Evolutionary conservation across 176 grass and related monocot species (phyloP), one percentile per base, ranked within the genome.

Genomic region (Oryza meyeriana): DNA sequence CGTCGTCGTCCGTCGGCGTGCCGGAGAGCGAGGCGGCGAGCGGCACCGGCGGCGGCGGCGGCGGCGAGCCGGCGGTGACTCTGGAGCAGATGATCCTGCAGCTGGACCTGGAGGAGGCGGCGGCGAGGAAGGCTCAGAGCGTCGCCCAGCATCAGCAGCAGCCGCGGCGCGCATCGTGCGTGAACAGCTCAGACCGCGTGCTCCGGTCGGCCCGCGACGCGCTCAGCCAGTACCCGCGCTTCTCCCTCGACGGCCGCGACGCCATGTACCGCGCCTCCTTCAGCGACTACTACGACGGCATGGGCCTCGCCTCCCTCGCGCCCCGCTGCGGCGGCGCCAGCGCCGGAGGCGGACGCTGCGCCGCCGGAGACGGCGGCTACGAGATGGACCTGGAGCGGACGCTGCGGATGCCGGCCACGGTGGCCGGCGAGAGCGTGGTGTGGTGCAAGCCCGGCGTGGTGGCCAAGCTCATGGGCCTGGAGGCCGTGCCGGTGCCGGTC

Each of bases 41-140:
- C n/a, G n/a, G n/a, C n/a, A n/a, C 17, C 18, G 40, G 30, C 24
- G 47, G 47, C 0, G 47, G 12, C 5, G 35, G 2, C 2, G 35
- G 62, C 39, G 31, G 26, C 35, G 33, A 48, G 75, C 55, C 84
- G 20, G 70, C 57, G 24, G 50, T 89, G 17, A 93, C 93, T 44
- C 89, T 98, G 39, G 96, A 98, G 72, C 83, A 98, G 76, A 98
- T 98, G 96, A 95, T 98, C 87, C 80, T 98, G 41, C 90, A 98
- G 79, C 93, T 98, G 65, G 90, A 95, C 76, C 68, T 98, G 69
- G 89, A 98, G 67, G 96, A 95, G 75, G 87, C 82, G 61, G 90
- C 84, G 8, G 87, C 85, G n/a, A 79, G 80, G 76, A 92, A 74
- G 76, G 86, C 76, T 1, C 64, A 18, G 24, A n/a, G n/a, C n/a